phyloP scores from a whole-genome alignment of 371 early-diverging fungal genomes.

The Sporodiniella umbellata region DNA sequence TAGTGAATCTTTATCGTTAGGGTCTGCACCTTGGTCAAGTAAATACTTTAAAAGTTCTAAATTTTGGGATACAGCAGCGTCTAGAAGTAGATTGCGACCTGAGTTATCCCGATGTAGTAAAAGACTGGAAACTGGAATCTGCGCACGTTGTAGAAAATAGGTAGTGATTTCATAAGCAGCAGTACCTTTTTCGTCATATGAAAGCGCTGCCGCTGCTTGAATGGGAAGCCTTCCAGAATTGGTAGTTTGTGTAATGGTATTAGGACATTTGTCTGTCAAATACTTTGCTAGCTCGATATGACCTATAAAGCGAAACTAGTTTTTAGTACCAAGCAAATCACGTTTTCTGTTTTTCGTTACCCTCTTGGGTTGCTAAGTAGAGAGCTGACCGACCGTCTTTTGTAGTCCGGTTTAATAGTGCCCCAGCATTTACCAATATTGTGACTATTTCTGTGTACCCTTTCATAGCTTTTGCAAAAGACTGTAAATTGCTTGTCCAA shows the following conservation, averaged over 20 bases:
- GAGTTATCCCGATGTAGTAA: conserved; percentile 40
- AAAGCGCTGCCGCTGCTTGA: conserved; percentile 43
- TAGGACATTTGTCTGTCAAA: conserved; percentile 34
- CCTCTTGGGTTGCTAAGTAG: conserved; percentile 50
- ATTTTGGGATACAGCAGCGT: conserved; percentile 41
- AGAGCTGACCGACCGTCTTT: conserved; percentile 52
- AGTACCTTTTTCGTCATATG: neutral
- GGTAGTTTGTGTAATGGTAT: conserved; percentile 25
- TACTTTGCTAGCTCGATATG: conserved; percentile 36
- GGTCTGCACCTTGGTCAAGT: conserved; percentile 30
- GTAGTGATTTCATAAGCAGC: conserved; percentile 18
- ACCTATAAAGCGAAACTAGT: conserved; percentile 22
- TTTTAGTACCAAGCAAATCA: no score
- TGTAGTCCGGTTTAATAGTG: conserved; percentile 29
- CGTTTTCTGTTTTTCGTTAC: conserved; percentile 10
- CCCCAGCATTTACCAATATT: conserved; percentile 29
- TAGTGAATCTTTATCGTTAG: conserved; percentile 36
- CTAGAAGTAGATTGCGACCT: conserved; percentile 39
- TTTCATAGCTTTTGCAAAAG: conserved; percentile 35
- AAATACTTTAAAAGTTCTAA: conserved; percentile 25
- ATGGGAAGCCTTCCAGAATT: conserved; percentile 46
- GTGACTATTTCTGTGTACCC: conserved; percentile 34
- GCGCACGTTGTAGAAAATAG: conserved; percentile 22
- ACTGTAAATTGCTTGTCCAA: neutral
- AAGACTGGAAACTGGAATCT: conserved; percentile 3